A percentile compares a stretch with the other conserved stretches of the same genome.
Evolutionary conservation across 352 stramenopile genomes (phyloP).

Genomic region (Phytophthora sojae): DNA sequence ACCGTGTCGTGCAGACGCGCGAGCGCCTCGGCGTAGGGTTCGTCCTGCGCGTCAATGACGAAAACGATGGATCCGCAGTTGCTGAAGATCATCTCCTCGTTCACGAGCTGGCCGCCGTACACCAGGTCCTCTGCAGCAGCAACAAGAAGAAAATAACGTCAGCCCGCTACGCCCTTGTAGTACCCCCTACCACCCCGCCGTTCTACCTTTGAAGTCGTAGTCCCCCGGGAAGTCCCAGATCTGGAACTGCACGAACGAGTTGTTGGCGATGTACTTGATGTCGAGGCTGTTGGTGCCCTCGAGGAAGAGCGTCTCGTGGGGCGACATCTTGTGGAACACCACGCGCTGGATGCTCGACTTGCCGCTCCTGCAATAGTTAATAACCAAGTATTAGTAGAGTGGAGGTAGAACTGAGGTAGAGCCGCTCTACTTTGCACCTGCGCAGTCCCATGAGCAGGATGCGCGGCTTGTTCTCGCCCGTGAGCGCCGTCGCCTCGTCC

Average conservation of each 20-base stretch:
- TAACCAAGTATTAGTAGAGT: neutral
- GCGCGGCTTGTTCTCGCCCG: slow-evolving; percentile 91
- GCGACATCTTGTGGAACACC: slow-evolving; percentile 99
- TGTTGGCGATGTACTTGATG: slow-evolving; percentile 98
- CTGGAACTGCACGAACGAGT: slow-evolving; percentile 98
- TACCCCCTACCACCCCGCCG: neutral
- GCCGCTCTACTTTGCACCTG: slow-evolving; percentile 42
- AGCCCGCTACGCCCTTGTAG: neutral
- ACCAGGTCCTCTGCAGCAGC: slow-evolving; percentile 76
- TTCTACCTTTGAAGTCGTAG: slow-evolving; percentile 87
- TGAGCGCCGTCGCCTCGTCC: slow-evolving; percentile 75
- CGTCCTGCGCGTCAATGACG: slow-evolving; percentile 98
- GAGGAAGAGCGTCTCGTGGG: slow-evolving; percentile 98
- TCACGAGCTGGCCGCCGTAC: slow-evolving; percentile 89
- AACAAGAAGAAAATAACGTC: neutral
- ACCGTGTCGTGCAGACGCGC: slow-evolving; percentile 91
- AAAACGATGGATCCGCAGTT: slow-evolving; percentile 96
- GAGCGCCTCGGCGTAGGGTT: slow-evolving; percentile 89
- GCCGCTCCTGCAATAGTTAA: slow-evolving; percentile 59
- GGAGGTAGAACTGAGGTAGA: neutral
- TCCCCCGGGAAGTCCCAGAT: slow-evolving; percentile 99
- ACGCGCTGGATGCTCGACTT: slow-evolving; percentile 95
- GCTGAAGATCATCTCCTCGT: slow-evolving; percentile 93
- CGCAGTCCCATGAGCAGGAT: slow-evolving; percentile 98
- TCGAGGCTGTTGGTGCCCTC: slow-evolving; percentile 90